Evolutionary conservation across 2,329 filamentous ascomycete genomes (phyloP), one percentile per base, ranked within the genome.

Genomic region (Exophiala viscosa): DNA sequence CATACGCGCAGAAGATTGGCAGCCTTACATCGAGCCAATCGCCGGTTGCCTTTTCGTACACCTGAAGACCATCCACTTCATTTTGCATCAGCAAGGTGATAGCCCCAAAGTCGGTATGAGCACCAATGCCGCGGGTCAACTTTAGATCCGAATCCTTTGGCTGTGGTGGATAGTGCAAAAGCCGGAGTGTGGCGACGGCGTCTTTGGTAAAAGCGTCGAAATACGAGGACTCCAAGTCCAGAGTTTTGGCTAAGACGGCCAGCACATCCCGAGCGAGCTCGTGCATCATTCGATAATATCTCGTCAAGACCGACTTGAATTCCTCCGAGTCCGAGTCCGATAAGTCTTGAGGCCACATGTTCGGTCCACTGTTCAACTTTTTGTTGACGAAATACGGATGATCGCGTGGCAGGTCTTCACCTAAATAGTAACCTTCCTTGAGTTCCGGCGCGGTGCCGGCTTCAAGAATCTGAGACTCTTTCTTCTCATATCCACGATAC

Each of bases 81-180:
- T 66, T 65, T 41, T 67, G 65, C 1, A 67, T 53, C 5, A 68
- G 62, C 6, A 68, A 56, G 1, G 65, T 68, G 11, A 67, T 59
- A 9, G 60, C 64, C 3, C 66, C 66, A 17, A 68, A 68, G 43
- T 68, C 65, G 1, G 64, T 65, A 38, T 68, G 66, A 1, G 65
- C 66, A 3, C 66, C 65, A 41, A 64, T 62, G 18, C 54, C 62
- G 48, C 59, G 45, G 34, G 62, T 58, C 4, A 41, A 46, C n/a
- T 50, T 51, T 2, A 49, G 40, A 15, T 38, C 45, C 39, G 53
- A 42, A 1, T 39, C 48, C 7, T 10, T n/a, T n/a, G 53, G 67
- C 51, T 71, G 71, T 0, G 75, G 70, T 1, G 76, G 76, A 58
- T 80, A 80, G 59, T 79, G 76, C 10, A 80, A 70, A 40, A 80